Percentiles rank a stretch among this genome's conserved stretches.
phyloP scores from a whole-genome alignment of 2,329 filamentous ascomycete species.

The Penicillium sp. region DNA sequence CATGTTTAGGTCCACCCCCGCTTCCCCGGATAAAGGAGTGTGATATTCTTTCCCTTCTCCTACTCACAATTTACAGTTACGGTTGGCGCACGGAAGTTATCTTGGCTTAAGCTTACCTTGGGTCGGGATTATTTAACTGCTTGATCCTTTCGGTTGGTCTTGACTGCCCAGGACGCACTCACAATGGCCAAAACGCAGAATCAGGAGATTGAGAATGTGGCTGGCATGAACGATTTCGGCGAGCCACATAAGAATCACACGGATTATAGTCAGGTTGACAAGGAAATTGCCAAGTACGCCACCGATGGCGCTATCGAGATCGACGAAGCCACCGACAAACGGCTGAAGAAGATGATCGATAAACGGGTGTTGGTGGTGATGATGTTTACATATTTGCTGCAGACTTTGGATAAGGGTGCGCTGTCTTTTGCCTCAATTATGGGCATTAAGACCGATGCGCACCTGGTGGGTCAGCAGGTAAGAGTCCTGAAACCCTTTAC shows the following conservation, averaged over 20 bases:
- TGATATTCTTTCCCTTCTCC: background rate
- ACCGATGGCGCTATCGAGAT: slow-evolving; percentile 58
- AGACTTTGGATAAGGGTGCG: slow-evolving; percentile 48
- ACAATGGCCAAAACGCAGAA: slow-evolving; percentile 7
- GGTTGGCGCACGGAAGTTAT: background rate
- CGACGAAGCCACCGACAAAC: slow-evolving; percentile 58
- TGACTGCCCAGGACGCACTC: background rate
- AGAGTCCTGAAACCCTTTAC: slow-evolving; percentile 1
- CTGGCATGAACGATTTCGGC: background rate
- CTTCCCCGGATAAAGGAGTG: slow-evolving; percentile 5
- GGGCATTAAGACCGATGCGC: slow-evolving; percentile 47
- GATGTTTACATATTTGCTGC: slow-evolving; percentile 72
- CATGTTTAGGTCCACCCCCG: slow-evolving; percentile 6
- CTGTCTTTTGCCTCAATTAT: slow-evolving; percentile 46
- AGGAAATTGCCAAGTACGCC: slow-evolving; percentile 69
- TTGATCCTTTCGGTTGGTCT: background rate
- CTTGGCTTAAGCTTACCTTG: background rate
- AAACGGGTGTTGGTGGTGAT: slow-evolving; percentile 67
- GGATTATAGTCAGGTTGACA: slow-evolving; percentile 63
- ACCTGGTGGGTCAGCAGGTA: slow-evolving; percentile 42
- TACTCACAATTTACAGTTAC: background rate
- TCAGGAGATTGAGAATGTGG: slow-evolving; percentile 6
- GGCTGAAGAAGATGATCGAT: slow-evolving; percentile 67
- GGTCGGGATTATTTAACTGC: background rate
- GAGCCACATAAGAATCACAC: slow-evolving; percentile 52